Conservation (phyloP, 495 filamentous ascomycete species). For the Hyaloscypha hepaticicola region DNA sequence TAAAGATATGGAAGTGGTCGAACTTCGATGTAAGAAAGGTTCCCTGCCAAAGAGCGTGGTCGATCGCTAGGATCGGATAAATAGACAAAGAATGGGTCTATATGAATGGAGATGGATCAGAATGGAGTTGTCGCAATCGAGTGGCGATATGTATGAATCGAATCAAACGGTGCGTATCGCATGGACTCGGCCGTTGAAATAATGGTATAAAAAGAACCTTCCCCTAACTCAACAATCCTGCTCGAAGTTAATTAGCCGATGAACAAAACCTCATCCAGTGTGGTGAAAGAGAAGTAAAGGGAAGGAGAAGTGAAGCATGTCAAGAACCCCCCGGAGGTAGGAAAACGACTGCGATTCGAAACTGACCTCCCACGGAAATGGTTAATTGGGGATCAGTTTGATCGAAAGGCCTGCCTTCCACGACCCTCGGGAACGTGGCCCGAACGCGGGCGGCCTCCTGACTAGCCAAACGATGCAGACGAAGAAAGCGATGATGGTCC, state of each 20-base stretch:
- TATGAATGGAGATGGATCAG: slow-evolving; percentile 5
- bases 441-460: neutral
- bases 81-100: slow-evolving; percentile 24
- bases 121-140: slow-evolving; percentile 16
- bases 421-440: neutral
- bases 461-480: neutral
- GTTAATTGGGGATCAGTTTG: slow-evolving; percentile 5
- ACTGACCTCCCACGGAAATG: neutral
- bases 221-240: slow-evolving; percentile 10
- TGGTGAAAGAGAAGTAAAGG: neutral
- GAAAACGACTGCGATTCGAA: slow-evolving; percentile 9
- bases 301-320: slow-evolving; percentile 1
- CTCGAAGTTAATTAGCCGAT: slow-evolving; percentile 20
- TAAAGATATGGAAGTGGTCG: slow-evolving; percentile 23
- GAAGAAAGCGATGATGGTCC: slow-evolving; percentile 11
- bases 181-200: slow-evolving; percentile 12
- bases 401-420: neutral
- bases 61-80: slow-evolving; percentile 31
- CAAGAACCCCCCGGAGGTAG: neutral
- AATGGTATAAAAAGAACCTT: neutral
- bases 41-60: slow-evolving; percentile 28
- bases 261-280: slow-evolving; percentile 23
- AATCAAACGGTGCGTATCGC: slow-evolving; percentile 2
- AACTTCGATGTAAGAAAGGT: slow-evolving; percentile 24
- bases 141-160: slow-evolving; percentile 14